A percentile compares a stretch with the other conserved stretches of the same genome.
Evolutionary conservation across 441 rosid species (phyloP).

Genomic region (Daphne laureola): DNA sequence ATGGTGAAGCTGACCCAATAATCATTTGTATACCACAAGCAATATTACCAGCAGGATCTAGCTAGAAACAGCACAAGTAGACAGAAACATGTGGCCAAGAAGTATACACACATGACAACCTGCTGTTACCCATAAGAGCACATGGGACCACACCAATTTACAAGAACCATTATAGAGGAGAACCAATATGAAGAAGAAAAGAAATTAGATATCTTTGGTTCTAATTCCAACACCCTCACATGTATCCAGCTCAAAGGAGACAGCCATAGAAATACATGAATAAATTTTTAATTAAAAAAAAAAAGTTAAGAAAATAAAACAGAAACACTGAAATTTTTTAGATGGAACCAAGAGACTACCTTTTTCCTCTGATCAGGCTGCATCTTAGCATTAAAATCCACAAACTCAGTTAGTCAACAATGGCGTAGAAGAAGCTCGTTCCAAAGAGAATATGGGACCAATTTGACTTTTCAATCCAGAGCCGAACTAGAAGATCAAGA

Average conservation of each 20-base stretch:
- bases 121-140: constrained; percentile 14
- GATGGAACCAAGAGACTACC: constrained; percentile 24
- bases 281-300: neutral
- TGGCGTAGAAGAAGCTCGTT: constrained; percentile 3
- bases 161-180: neutral
- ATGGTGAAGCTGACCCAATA: constrained; percentile 1
- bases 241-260: neutral
- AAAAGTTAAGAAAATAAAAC: too few species aligned
- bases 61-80: constrained; percentile 5
- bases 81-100: constrained; percentile 20
- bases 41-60: constrained; percentile 11
- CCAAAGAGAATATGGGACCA: neutral
- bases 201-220: neutral
- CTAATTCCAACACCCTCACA: neutral
- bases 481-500: constrained; percentile 12
- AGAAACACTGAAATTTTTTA: neutral
- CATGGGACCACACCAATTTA: neutral
- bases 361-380: constrained; percentile 76
- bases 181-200: neutral
- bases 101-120: constrained; percentile 18
- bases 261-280: neutral
- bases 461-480: constrained; percentile 12
- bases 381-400: constrained; percentile 53
- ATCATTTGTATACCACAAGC: too few species aligned
- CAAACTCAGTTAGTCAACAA: constrained; percentile 15